These are phyloP conservation scores for Clitoria ternatea DNA, from an alignment of 306 rosid genomes.

Conservation along the genomic window DNA sequence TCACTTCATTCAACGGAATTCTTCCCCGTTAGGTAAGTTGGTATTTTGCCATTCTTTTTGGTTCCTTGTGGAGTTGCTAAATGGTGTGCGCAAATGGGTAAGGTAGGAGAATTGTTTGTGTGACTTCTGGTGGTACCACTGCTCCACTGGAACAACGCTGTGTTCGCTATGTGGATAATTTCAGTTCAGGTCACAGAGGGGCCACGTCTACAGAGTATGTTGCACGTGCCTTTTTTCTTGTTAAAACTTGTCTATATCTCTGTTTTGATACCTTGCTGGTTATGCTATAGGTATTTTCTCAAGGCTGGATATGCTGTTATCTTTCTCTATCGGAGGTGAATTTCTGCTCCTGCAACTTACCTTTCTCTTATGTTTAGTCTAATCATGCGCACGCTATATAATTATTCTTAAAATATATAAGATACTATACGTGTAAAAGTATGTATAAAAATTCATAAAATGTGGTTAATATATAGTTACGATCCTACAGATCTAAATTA, in stretches of 20 bases:
- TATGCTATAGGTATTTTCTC: conserved; percentile 62
- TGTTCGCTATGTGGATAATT: conserved; percentile 88
- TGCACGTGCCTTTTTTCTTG: conserved; percentile 3
- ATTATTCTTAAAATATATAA: no score
- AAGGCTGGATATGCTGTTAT: conserved; percentile 95
- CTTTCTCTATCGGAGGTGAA: conserved; percentile 68
- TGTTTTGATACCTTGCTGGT: conserved; percentile 14
- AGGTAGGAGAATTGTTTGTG: conserved; percentile 67
- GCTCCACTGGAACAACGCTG: conserved; percentile 91
- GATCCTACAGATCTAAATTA: no score
- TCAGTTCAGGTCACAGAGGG: conserved; percentile 98
- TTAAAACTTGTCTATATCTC: background rate
- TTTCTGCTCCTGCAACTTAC: background rate
- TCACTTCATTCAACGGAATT: conserved; percentile 50
- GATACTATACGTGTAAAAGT: no score
- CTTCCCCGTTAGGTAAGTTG: conserved; percentile 42
- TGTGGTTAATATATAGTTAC: no score
- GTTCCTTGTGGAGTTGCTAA: conserved; percentile 1
- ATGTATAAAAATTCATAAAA: no score
- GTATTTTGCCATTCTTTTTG: background rate
- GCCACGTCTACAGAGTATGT: conserved; percentile 94
- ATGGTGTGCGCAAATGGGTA: conserved; percentile 34
- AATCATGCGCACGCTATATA: no score
- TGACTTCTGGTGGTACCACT: conserved; percentile 95
- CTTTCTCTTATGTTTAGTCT: background rate